Evolutionary conservation across 1,284 basidiomycete genomes (phyloP).

Genomic region (Malassezia nana): DNA sequence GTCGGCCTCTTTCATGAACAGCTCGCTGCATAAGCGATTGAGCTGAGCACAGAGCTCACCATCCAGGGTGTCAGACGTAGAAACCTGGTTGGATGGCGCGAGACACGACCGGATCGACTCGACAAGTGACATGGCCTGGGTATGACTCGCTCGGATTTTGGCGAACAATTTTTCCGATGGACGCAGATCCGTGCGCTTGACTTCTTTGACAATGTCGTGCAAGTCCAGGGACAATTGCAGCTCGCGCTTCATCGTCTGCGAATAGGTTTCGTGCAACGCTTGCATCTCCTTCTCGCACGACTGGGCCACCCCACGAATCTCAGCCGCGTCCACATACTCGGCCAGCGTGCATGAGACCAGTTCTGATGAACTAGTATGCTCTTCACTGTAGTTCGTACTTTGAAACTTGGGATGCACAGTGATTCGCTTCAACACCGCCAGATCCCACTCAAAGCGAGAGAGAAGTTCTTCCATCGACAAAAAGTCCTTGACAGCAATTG

Average conservation of each 20-base stretch:
- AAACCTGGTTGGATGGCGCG: not conserved
- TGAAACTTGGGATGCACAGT: slow-evolving; percentile 29
- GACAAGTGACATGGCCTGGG: not conserved
- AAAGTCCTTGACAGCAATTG: slow-evolving; percentile 29
- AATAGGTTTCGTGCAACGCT: slow-evolving; percentile 25
- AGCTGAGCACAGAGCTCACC: slow-evolving; percentile 21
- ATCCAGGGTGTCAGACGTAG: not conserved
- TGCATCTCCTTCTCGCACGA: slow-evolving; percentile 26
- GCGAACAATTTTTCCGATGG: slow-evolving; percentile 14
- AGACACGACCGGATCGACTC: slow-evolving; percentile 14
- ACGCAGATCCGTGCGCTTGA: slow-evolving; percentile 26
- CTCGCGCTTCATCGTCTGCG: slow-evolving; percentile 20
- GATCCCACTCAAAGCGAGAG: slow-evolving; percentile 33
- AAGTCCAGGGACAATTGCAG: slow-evolving; percentile 28
- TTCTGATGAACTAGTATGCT: not conserved
- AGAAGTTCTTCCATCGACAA: slow-evolving; percentile 35
- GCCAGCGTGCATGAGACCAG: slow-evolving; percentile 23
- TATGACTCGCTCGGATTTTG: not conserved
- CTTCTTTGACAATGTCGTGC: slow-evolving; percentile 23
- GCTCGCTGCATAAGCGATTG: slow-evolving; percentile 4
- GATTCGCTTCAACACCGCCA: slow-evolving; percentile 33
- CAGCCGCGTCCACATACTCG: slow-evolving; percentile 31
- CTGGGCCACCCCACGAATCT: slow-evolving; percentile 34
- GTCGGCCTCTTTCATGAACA: slow-evolving; percentile 31
- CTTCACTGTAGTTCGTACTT: not conserved